Evolutionary conservation across 495 filamentous ascomycete genomes (phyloP).

Genomic region (Clavariopsis aquatica): DNA sequence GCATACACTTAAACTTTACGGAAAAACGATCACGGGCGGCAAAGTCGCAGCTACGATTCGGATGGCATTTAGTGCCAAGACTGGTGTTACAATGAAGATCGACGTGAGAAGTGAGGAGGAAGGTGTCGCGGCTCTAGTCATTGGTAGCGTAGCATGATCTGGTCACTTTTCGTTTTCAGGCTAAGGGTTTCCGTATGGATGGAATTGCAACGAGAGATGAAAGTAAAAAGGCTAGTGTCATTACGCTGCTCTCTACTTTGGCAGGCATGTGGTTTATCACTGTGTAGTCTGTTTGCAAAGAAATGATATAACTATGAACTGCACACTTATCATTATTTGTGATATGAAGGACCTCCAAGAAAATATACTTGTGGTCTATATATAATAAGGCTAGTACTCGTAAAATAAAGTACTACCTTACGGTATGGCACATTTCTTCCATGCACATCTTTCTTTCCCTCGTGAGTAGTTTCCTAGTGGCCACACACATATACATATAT

Average conservation of each 20-base stretch:
- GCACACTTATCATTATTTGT: not conserved
- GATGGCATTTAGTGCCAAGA: constrained; percentile 92
- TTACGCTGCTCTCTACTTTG: not conserved
- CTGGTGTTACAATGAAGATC: constrained; percentile 92
- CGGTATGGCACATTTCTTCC: no score
- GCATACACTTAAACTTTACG: constrained; percentile 92
- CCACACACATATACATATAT: not conserved
- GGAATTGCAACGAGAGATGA: not conserved
- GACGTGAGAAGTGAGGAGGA: constrained; percentile 89
- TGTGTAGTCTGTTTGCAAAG: constrained; percentile 4
- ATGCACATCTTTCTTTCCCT: no score
- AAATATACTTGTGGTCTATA: no score
- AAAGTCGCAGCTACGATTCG: constrained; percentile 82
- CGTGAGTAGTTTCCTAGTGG: not conserved
- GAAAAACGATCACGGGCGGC: constrained; percentile 91
- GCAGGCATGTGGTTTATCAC: not conserved
- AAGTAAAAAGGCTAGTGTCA: not conserved
- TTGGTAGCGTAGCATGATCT: constrained; percentile 79
- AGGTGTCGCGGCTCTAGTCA: constrained; percentile 78
- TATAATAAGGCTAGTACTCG: no score
- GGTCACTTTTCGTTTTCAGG: not conserved
- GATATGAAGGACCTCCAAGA: no score
- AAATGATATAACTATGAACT: constrained; percentile 11
- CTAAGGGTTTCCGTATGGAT: not conserved
- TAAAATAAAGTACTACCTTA: no score